These are phyloP conservation scores for Yarrowia sp. DNA, from an alignment of 805 yeast species.

Conservation along the genomic window DNA sequence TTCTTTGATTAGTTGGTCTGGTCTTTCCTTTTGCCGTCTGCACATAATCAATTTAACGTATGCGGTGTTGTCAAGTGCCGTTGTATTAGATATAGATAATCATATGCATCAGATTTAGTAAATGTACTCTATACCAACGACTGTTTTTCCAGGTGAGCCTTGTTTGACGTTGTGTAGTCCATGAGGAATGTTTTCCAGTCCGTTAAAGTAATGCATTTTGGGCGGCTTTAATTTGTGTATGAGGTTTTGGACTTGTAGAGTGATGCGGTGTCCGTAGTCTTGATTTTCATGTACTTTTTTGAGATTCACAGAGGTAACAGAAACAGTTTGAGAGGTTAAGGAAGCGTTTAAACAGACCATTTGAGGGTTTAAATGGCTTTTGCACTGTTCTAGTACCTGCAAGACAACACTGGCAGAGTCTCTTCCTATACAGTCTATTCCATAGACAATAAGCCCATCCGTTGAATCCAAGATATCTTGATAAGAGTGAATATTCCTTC, in stretches of 20 bases:
- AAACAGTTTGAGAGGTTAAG: neutral
- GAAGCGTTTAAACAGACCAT: neutral
- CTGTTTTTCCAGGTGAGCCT: neutral
- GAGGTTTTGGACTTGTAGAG: neutral
- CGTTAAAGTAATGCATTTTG: neutral
- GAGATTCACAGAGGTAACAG: neutral
- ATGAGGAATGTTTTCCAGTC: neutral
- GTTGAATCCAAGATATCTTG: neutral
- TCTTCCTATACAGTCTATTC: neutral
- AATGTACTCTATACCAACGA: neutral
- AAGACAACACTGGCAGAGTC: neutral
- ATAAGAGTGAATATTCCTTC: neutral
- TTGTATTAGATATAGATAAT: constrained; percentile 2
- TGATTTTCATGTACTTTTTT: neutral
- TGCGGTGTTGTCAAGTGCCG: neutral
- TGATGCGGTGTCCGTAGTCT: neutral
- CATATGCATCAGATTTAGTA: neutral
- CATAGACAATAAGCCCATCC: neutral
- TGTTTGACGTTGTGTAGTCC: neutral
- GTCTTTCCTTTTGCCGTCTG: neutral
- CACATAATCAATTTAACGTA: neutral
- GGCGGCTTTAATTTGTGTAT: neutral
- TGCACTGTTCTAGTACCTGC: neutral
- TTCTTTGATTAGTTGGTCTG: no score
- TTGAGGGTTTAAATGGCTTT: neutral